phyloP scores from a whole-genome alignment of 75 land plant species.

The Pinus albicaulis region DNA sequence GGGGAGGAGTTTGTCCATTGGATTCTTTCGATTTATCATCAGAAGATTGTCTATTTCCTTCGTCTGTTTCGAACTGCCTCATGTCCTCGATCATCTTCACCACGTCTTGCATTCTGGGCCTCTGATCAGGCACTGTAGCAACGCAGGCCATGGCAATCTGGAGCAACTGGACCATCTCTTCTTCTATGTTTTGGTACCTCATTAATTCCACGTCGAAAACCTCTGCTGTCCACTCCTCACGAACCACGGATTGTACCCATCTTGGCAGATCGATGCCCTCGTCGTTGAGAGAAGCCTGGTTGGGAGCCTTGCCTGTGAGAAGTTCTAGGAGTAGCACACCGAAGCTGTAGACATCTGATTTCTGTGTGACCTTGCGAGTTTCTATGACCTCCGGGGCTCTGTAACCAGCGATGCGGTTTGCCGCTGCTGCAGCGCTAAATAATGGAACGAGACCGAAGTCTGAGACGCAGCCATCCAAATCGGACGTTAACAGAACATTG shows the following conservation, averaged over 20 bases:
- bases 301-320: slow-evolving; percentile 77
- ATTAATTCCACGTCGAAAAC: slow-evolving; percentile 55
- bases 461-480: slow-evolving; percentile 45
- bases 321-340: slow-evolving; percentile 84
- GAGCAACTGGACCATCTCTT: slow-evolving; percentile 82
- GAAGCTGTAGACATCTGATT: slow-evolving; percentile 93
- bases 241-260: slow-evolving; percentile 51
- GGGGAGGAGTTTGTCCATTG: slow-evolving; percentile 50
- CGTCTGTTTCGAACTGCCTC: slow-evolving; percentile 43
- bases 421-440: slow-evolving; percentile 36
- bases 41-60: slow-evolving; percentile 44
- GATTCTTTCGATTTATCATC: slow-evolving; percentile 53
- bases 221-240: slow-evolving; percentile 67
- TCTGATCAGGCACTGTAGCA: slow-evolving; percentile 56
- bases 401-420: slow-evolving; percentile 73
- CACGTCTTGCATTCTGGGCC: slow-evolving; percentile 61
- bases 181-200: slow-evolving; percentile 46
- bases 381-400: slow-evolving; percentile 86
- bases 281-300: slow-evolving; percentile 62
- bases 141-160: slow-evolving; percentile 83
- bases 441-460: slow-evolving; percentile 68
- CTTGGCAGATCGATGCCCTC: slow-evolving; percentile 53
- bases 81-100: slow-evolving; percentile 66
- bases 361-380: slow-evolving; percentile 64
- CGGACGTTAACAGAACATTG: slow-evolving; percentile 74